Percentiles rank a stretch among this genome's conserved stretches.
Evolutionary conservation across 352 stramenopile species (phyloP).

Genomic region (Phytophthora multivora): DNA sequence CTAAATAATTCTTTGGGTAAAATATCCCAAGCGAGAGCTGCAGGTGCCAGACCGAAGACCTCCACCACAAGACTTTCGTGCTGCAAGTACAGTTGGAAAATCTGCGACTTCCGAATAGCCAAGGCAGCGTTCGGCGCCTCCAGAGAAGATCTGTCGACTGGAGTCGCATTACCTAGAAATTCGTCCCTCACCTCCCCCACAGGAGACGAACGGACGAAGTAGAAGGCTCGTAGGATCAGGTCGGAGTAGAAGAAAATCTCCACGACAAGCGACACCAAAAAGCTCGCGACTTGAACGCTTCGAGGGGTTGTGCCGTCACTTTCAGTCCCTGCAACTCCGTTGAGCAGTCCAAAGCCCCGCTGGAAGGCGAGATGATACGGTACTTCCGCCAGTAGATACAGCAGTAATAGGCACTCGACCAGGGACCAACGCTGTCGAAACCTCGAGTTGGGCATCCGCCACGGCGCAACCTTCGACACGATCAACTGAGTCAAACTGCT

Average conservation of each 20-base stretch:
- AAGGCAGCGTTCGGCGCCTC: slow-evolving; percentile 5
- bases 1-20: slow-evolving; percentile 53
- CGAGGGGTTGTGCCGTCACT: slow-evolving; percentile 40
- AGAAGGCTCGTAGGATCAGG: slow-evolving; percentile 43
- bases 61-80: slow-evolving; percentile 47
- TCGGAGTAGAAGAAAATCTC: slow-evolving; percentile 72
- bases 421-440: slow-evolving; percentile 40
- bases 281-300: slow-evolving; percentile 42
- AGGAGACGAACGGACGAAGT: slow-evolving; percentile 42
- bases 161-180: slow-evolving; percentile 10
- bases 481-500: slow-evolving; percentile 5
- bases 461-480: slow-evolving; percentile 11
- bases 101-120: slow-evolving; percentile 22
- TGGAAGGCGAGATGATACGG: slow-evolving; percentile 55
- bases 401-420: slow-evolving; percentile 34
- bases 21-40: slow-evolving; percentile 66
- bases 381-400: slow-evolving; percentile 46
- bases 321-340: slow-evolving; percentile 12
- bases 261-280: slow-evolving; percentile 36
- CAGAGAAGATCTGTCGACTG: slow-evolving; percentile 3
- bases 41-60: slow-evolving; percentile 30
- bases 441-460: slow-evolving; percentile 34
- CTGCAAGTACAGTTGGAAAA: slow-evolving; percentile 45
- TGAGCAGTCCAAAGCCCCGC: slow-evolving; percentile 49
- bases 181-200: slow-evolving; percentile 11